Evolutionary conservation across 2,329 filamentous ascomycete genomes (phyloP).

Genomic region (Huntiella moniliformis): DNA sequence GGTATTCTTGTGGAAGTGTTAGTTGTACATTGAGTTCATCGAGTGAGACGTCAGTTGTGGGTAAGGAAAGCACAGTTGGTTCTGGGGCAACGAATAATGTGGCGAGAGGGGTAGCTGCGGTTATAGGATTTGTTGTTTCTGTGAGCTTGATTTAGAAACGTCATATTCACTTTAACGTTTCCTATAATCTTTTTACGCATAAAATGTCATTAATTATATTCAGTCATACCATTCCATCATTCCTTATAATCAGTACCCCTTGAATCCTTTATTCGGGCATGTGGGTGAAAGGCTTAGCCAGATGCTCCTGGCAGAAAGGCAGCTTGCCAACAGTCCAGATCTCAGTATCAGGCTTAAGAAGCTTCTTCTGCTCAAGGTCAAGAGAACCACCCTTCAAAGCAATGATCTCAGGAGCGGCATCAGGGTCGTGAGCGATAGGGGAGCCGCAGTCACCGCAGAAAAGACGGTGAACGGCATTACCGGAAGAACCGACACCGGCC

Average conservation of each 20-base stretch:
- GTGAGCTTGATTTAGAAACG: background rate
- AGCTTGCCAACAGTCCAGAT: conserved; percentile 53
- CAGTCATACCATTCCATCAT: background rate
- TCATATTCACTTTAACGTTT: background rate
- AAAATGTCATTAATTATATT: background rate
- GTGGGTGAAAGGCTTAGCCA: conserved; percentile 42
- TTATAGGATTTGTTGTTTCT: background rate
- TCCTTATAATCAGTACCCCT: background rate
- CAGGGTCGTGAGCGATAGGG: conserved; percentile 51
- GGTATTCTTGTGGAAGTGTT: conserved; percentile 52
- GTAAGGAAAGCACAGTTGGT: conserved; percentile 29
- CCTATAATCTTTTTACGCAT: background rate
- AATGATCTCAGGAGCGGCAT: conserved; percentile 51
- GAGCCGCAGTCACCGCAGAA: conserved; percentile 54
- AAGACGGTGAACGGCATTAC: conserved; percentile 45
- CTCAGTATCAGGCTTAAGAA: conserved; percentile 47
- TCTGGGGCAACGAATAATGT: conserved; percentile 3
- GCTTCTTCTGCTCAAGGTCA: conserved; percentile 46
- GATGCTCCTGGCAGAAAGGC: conserved; percentile 48
- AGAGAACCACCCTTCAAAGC: conserved; percentile 50
- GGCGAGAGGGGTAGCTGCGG: background rate
- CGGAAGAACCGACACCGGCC: conserved; percentile 39
- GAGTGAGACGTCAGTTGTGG: conserved; percentile 36
- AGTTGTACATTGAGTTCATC: conserved; percentile 45
- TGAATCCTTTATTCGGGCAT: conserved; percentile 35